Percentiles rank a stretch among this genome's conserved stretches.
Evolutionary conservation across 2,329 filamentous ascomycete genomes (phyloP).

Genomic region (Cladorrhinum sp.): DNA sequence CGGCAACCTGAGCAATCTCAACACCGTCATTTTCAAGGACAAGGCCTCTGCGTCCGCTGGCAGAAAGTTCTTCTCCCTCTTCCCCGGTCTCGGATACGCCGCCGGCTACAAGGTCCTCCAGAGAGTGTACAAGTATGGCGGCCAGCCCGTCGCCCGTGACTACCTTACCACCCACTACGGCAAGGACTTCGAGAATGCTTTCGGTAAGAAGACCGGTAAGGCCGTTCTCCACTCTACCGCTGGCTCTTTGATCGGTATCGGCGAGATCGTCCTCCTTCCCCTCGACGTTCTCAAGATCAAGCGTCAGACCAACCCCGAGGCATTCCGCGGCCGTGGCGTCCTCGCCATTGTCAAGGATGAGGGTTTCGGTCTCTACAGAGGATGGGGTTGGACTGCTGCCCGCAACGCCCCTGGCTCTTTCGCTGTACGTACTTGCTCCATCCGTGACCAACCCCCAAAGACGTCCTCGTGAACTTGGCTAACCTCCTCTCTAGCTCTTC

Average conservation of each 20-base stretch:
- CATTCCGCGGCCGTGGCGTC: constrained; percentile 90
- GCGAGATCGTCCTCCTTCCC: constrained; percentile 91
- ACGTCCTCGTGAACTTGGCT: constrained; percentile 11
- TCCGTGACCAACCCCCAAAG: background rate
- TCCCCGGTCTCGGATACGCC: constrained; percentile 94
- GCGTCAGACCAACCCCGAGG: constrained; percentile 97
- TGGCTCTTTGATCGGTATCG: constrained; percentile 88
- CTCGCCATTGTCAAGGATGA: constrained; percentile 89
- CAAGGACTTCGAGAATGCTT: constrained; percentile 78
- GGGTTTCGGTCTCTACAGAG: constrained; percentile 91
- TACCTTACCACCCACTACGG: constrained; percentile 79
- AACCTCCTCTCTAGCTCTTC: constrained; percentile 64
- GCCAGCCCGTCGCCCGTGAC: constrained; percentile 91
- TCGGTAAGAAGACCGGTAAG: constrained; percentile 96
- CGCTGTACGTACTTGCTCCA: constrained; percentile 60
- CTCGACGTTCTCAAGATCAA: constrained; percentile 99
- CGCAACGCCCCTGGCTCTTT: constrained; percentile 97
- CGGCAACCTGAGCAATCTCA: constrained; percentile 62
- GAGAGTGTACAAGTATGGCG: constrained; percentile 97
- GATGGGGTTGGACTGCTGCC: constrained; percentile 96
- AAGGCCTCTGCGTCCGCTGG: constrained; percentile 67
- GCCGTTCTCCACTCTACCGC: constrained; percentile 97
- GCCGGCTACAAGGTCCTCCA: constrained; percentile 98
- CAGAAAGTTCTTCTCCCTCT: constrained; percentile 88
- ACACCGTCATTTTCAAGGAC: constrained; percentile 91